Conservation (phyloP, 208 protist species). For the Phytomonas serpens region DNA sequence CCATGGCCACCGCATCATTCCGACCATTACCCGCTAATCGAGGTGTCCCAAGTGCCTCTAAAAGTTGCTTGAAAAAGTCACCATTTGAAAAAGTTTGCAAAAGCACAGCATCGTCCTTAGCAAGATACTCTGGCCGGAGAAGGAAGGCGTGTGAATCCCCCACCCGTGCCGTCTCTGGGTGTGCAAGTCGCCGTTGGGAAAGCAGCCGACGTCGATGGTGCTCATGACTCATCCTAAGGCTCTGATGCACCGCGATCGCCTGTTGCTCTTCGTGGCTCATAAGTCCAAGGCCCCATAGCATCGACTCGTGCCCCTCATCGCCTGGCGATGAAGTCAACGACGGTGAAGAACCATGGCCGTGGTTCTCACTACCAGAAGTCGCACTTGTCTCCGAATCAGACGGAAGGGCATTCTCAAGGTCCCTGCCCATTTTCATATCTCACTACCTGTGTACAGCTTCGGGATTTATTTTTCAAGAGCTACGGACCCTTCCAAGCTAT, state of each 20-base stretch:
- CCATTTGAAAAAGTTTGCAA: conserved; percentile 51
- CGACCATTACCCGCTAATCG: neutral
- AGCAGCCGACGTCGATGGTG: conserved; percentile 48
- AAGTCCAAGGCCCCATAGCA: neutral
- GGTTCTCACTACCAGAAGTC: neutral
- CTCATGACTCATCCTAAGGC: conserved; percentile 36
- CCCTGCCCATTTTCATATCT: neutral
- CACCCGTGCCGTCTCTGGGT: conserved; percentile 15
- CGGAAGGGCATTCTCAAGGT: neutral
- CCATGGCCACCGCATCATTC: neutral
- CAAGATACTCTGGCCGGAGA: conserved; percentile 18
- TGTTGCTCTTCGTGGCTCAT: neutral
- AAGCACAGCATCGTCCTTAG: conserved; percentile 36
- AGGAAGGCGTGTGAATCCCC: conserved; percentile 22
- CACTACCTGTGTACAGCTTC: neutral
- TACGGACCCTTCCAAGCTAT: neutral
- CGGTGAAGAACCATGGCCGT: neutral
- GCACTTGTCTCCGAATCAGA: neutral
- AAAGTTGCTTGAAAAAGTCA: conserved; percentile 30
- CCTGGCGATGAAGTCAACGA: neutral
- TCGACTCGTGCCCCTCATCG: neutral
- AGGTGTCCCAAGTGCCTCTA: neutral
- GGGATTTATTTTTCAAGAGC: neutral
- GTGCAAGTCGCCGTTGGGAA: conserved; percentile 52
- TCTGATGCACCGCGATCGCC: neutral